A percentile compares a stretch with the other conserved stretches of the same genome.
Conservation (phyloP, 2,329 filamentous ascomycete genomes). For the Aspergillus piperis region DNA sequence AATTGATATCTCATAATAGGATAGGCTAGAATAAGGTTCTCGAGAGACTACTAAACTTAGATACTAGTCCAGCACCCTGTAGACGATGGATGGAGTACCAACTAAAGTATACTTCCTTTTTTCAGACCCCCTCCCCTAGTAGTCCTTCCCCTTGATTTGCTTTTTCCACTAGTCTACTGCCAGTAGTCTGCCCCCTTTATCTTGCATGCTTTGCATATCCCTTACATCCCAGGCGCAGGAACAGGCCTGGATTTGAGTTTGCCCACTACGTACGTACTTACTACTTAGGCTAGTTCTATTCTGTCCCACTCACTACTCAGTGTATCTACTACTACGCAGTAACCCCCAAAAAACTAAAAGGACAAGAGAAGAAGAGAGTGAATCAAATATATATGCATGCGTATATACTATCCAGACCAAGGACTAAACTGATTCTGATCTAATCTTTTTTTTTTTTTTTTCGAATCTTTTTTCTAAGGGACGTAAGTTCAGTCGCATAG, state of each 20-base stretch:
- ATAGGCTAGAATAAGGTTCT: neutral
- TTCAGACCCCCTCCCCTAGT: neutral
- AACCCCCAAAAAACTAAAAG: no score
- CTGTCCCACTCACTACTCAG: no score
- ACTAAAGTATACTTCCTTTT: neutral
- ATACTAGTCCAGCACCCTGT: no score
- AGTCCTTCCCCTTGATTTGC: neutral
- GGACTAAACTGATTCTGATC: neutral
- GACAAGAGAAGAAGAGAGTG: neutral
- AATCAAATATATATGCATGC: neutral
- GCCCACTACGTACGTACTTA: neutral
- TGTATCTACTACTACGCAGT: no score
- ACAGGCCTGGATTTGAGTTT: no score
- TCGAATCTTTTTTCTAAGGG: neutral
- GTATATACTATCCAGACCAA: neutral
- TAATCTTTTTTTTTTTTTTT: neutral
- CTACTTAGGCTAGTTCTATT: no score
- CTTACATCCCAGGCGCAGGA: neutral
- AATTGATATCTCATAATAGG: neutral
- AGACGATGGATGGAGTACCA: no score
- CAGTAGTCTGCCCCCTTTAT: neutral
- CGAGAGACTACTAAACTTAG: neutral
- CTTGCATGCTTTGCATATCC: neutral
- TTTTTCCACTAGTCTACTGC: neutral
- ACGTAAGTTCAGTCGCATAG: neutral